phyloP scores from a whole-genome alignment of 768 basidiomycete genomes.

The Trametes elegans region DNA sequence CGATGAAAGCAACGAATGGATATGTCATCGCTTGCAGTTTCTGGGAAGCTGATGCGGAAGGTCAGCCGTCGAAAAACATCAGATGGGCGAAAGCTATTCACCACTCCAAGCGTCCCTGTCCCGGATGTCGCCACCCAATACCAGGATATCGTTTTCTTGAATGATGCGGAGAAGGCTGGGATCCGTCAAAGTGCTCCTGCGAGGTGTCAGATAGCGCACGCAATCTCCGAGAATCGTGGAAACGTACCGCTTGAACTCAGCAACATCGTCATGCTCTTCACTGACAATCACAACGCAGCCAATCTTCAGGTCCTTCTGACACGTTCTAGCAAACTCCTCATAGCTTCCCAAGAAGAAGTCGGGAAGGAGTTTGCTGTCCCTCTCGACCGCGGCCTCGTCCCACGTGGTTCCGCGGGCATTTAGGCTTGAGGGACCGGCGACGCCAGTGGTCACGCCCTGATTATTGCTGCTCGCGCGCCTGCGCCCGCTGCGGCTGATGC shows the following conservation, averaged over 20 bases:
- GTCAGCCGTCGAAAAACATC: background rate
- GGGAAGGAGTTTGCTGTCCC: conserved; percentile 57
- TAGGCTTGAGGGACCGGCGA: conserved; percentile 43
- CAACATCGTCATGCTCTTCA: conserved; percentile 86
- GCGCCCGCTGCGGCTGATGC: conserved; percentile 30
- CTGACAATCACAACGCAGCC: conserved; percentile 83
- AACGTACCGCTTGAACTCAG: conserved; percentile 78
- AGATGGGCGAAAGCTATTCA: conserved; percentile 24
- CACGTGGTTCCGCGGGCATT: conserved; percentile 33
- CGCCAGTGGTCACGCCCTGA: conserved; percentile 29
- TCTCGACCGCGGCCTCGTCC: conserved; percentile 26
- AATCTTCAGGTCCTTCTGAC: conserved; percentile 69
- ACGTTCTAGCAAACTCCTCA: conserved; percentile 69
- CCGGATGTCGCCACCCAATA: conserved; percentile 92
- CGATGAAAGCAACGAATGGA: conserved; percentile 89
- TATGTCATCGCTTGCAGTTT: conserved; percentile 88
- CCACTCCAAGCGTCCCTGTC: conserved; percentile 81
- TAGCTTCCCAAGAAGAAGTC: conserved; percentile 83
- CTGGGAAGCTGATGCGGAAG: conserved; percentile 46
- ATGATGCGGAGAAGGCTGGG: conserved; percentile 64
- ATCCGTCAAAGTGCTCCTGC: conserved; percentile 74
- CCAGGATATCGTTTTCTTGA: conserved; percentile 69
- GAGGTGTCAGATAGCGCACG: background rate
- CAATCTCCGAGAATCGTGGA: background rate
- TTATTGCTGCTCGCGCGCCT: conserved; percentile 1